phyloP scores from a whole-genome alignment of 306 rosid species.

The Medicago arabica region DNA sequence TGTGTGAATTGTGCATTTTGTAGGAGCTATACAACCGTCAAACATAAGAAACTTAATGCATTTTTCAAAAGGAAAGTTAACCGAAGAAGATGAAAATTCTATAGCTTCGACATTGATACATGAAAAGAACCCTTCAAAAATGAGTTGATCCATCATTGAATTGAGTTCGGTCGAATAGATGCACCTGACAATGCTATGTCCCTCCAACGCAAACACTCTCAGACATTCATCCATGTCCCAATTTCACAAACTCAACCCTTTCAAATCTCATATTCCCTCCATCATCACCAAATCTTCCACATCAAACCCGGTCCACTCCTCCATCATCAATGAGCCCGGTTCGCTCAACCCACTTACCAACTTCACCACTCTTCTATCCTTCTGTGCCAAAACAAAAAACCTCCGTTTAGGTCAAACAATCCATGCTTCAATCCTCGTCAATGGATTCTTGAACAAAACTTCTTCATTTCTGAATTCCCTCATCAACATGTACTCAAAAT shows the following conservation, averaged over 20 bases:
- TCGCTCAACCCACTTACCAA: slow-evolving; percentile 41
- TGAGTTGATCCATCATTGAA: too few species aligned
- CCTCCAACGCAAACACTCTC: too few species aligned
- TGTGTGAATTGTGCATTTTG: too few species aligned
- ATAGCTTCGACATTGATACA: too few species aligned
- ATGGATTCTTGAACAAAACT: slow-evolving; percentile 43
- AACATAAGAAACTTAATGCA: too few species aligned
- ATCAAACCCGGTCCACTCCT: slow-evolving; percentile 13
- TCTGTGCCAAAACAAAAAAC: slow-evolving; percentile 44
- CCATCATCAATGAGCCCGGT: slow-evolving; percentile 37
- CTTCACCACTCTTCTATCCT: slow-evolving; percentile 45
- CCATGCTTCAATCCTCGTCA: slow-evolving; percentile 52
- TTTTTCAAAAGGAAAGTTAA: too few species aligned
- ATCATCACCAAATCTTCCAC: not conserved
- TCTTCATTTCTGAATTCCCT: slow-evolving; percentile 52
- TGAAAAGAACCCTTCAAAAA: too few species aligned
- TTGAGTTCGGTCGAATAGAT: too few species aligned
- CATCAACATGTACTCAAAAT: slow-evolving; percentile 66
- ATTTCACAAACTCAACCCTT: not conserved
- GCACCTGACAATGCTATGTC: too few species aligned
- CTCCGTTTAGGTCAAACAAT: slow-evolving; percentile 46
- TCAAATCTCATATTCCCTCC: slow-evolving; percentile 6
- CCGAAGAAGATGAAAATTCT: too few species aligned
- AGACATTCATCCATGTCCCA: not conserved
- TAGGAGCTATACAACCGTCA: too few species aligned